Evolutionary conservation across 1,139 yeast species (phyloP).

Genomic region (Debaryomycetaceae sp.): DNA sequence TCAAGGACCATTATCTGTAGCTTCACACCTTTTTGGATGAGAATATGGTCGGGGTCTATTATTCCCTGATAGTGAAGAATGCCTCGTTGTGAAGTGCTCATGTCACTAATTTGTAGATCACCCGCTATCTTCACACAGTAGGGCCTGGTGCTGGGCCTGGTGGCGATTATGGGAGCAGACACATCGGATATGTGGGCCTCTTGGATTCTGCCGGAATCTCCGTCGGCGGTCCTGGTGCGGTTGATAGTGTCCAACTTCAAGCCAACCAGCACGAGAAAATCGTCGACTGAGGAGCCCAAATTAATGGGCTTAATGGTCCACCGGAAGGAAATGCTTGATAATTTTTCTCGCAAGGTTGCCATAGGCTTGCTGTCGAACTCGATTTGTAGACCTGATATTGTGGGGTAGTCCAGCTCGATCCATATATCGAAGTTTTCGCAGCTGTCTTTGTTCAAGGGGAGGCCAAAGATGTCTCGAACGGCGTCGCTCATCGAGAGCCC

Average conservation of each 20-base stretch:
- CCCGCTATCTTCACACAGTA: conserved; percentile 26
- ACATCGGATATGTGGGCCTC: conserved; percentile 16
- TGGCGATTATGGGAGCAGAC: conserved; percentile 5
- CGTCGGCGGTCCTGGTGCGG: conserved; percentile 16
- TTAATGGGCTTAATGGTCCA: conserved; percentile 31
- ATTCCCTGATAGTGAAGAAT: conserved; percentile 22
- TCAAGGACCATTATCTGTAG: conserved; percentile 15
- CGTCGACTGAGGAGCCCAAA: conserved; percentile 16
- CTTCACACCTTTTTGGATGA: conserved; percentile 30
- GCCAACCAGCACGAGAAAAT: conserved; percentile 21
- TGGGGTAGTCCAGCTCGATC: conserved; percentile 28
- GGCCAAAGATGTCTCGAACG: conserved; percentile 23
- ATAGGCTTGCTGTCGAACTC: conserved; percentile 8
- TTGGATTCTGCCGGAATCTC: conserved; percentile 22
- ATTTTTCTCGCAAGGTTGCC: background rate
- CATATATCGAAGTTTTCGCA: conserved; percentile 20
- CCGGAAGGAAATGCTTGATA: conserved; percentile 4
- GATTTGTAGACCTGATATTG: conserved; percentile 29
- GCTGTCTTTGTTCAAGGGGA: conserved; percentile 19
- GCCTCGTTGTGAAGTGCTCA: conserved; percentile 15
- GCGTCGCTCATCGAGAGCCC: conserved; percentile 19
- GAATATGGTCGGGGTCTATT: conserved; percentile 31
- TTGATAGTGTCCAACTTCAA: conserved; percentile 23
- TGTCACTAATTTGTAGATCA: conserved; percentile 16
- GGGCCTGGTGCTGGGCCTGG: conserved; percentile 15